These are phyloP conservation scores for Botryosphaeria agaves DNA, from an alignment of 2,329 filamentous ascomycete species.

Conservation along the genomic window DNA sequence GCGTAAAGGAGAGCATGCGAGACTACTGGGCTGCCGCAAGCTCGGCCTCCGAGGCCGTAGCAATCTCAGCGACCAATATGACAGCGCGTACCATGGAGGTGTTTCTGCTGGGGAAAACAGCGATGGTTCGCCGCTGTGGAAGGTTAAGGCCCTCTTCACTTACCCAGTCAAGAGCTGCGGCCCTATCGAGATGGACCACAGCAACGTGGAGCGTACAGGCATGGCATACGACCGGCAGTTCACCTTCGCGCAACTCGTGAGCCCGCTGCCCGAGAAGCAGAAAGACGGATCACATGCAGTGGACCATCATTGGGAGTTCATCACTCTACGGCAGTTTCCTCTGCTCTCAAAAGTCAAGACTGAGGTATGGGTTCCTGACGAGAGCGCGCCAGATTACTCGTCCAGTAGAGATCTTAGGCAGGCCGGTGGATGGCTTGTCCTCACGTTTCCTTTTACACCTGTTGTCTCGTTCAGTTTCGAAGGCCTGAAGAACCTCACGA, in stretches of 20 bases:
- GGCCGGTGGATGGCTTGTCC: constrained; percentile 42
- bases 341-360: constrained; percentile 51
- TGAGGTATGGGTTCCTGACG: constrained; percentile 53
- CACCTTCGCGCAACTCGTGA: constrained; percentile 51
- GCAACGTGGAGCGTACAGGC: constrained; percentile 48
- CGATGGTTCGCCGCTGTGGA: constrained; percentile 7
- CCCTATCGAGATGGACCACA: constrained; percentile 53
- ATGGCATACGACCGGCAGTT: constrained; percentile 69
- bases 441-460: constrained; percentile 42
- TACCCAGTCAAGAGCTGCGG: constrained; percentile 74
- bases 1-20: constrained; percentile 5
- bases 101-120: constrained; percentile 2
- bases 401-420: constrained; percentile 30
- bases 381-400: constrained; percentile 33
- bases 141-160: constrained; percentile 53
- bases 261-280: constrained; percentile 23
- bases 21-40: constrained; percentile 9
- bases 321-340: constrained; percentile 54
- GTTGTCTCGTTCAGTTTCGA: constrained; percentile 15
- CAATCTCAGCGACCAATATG: constrained; percentile 10
- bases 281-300: no score
- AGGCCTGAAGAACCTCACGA: constrained; percentile 15
- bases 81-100: constrained; percentile 3
- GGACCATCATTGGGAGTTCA: constrained; percentile 45
- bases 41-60: constrained; percentile 8